phyloP scores from a whole-genome alignment of 306 rosid species.

The Erythrophleum fordii region DNA sequence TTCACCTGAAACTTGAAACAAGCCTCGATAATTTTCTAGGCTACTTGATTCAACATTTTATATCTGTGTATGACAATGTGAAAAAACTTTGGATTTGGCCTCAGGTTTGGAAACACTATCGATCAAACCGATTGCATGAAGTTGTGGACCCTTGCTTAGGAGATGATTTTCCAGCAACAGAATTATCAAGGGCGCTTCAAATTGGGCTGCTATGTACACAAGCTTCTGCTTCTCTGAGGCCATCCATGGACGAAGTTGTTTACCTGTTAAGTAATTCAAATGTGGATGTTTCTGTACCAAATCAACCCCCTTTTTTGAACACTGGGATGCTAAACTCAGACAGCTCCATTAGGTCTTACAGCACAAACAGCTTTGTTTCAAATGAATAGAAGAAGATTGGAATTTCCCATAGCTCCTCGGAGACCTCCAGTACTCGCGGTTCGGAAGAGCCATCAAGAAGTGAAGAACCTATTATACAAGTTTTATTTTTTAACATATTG shows the following conservation, averaged over 20 bases:
- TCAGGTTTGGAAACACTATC: constrained; percentile 75
- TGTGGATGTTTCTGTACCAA: constrained; percentile 54
- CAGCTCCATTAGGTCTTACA: constrained; percentile 50
- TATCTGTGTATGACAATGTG: constrained; percentile 11
- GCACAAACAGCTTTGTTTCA: constrained; percentile 56
- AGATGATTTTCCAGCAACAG: constrained; percentile 55
- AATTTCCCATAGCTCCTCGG: constrained; percentile 51
- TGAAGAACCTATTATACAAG: constrained; percentile 39
- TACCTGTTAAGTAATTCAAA: constrained; percentile 56
- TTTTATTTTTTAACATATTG: constrained; percentile 24
- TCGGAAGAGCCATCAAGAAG: constrained; percentile 52
- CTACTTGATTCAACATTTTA: not conserved
- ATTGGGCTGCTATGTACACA: constrained; percentile 86
- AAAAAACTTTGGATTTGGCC: constrained; percentile 21
- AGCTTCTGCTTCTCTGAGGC: constrained; percentile 72
- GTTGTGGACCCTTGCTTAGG: constrained; percentile 64
- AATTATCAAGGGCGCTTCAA: constrained; percentile 55
- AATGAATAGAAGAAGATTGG: constrained; percentile 54
- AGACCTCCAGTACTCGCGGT: constrained; percentile 45
- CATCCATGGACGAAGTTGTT: constrained; percentile 70
- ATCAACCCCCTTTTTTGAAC: constrained; percentile 80
- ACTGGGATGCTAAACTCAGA: constrained; percentile 47
- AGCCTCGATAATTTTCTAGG: not conserved
- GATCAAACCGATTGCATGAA: constrained; percentile 52
- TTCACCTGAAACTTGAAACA: constrained; percentile 18